These are phyloP conservation scores for Tetradesmus lagerheimii DNA, from an alignment of 139 green algal genomes.

Conservation along the genomic window DNA sequence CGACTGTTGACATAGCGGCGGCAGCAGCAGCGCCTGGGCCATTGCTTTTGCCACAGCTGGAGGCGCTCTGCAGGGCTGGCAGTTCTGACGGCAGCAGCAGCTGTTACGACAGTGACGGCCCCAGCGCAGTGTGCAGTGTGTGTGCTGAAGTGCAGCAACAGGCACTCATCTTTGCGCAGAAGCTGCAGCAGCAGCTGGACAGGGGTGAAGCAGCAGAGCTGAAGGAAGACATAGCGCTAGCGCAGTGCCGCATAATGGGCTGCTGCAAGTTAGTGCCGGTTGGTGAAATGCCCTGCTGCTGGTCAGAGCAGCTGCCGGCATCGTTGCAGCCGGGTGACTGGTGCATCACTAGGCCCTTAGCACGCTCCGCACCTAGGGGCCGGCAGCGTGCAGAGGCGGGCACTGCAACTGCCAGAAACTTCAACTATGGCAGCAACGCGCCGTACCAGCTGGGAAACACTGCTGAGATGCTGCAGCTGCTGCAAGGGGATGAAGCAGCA, in stretches of 20 bases:
- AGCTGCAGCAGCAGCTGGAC: background rate
- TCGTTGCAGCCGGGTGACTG: background rate
- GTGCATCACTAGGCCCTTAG: background rate
- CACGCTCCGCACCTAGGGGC: background rate
- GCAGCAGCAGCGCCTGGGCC: background rate
- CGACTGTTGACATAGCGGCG: background rate
- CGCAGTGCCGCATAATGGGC: background rate
- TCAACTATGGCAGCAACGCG: background rate
- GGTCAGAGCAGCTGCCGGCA: background rate
- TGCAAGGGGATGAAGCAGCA: background rate
- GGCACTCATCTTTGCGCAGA: background rate
- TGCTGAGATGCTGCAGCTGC: background rate
- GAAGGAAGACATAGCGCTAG: background rate
- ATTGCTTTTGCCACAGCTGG: background rate
- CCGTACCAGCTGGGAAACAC: background rate
- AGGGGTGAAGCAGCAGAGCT: background rate
- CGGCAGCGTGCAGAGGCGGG: background rate
- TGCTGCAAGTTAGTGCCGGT: background rate
- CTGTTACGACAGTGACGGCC: background rate
- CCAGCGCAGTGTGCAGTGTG: background rate
- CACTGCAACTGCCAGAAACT: background rate
- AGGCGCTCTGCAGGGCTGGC: background rate
- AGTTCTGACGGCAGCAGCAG: conserved; percentile 3
- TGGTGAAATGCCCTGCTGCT: background rate
- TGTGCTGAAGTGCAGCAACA: background rate